Base-by-base conservation (phyloP, 768 basidiomycete species). In the Suillus tomentosus region DNA sequence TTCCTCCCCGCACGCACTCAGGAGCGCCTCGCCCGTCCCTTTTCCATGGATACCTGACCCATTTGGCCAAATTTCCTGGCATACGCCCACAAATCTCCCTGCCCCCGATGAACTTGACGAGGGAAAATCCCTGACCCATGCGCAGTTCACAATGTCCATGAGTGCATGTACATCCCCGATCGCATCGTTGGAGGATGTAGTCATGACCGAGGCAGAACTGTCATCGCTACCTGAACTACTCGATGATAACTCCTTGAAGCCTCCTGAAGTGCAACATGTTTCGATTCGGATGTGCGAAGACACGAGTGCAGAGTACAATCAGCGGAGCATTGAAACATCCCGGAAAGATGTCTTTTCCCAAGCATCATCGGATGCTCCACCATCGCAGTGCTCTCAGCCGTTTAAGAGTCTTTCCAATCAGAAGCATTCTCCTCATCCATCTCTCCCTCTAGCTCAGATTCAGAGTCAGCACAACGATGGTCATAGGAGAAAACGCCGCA, bases 341-440 rank as follows among this genome's bases (percentile, higher is more conserved):
- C 22, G 1, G 15, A 17, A 24, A 39, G 9, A 24, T 10, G 37
- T 19, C 6, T 19, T 58, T 42, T 42, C 40, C 3, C 57, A 42
- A 24, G 5, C 24, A 19, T 58, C 40, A 19, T 11, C 24, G 13
- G 39, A 57, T 5, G 24, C 24, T 27, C 24, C 56, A 40, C 22
- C 24, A 6, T 57, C 56, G 17, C 56, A 57, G 56, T 10, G 24
- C 4, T 65, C 61, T 11, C 64, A 66, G 31, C 70, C 67, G 4
- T 68, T 75, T 56, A 22, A 58, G 39, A 58, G 51, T 47, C 64
- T 73, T 5, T 61, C 71, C 2, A 73, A 75, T 34, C 19, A 66
- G 4, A 37, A 66, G 8, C 10, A 13, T 31, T 58, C 40, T 58
- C 17, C 3, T 57, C 24, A 57, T 24, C 15, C 9, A 17, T 58